phyloP scores from a whole-genome alignment of 2,329 filamentous ascomycete genomes.

The Aspergillus fructus region DNA sequence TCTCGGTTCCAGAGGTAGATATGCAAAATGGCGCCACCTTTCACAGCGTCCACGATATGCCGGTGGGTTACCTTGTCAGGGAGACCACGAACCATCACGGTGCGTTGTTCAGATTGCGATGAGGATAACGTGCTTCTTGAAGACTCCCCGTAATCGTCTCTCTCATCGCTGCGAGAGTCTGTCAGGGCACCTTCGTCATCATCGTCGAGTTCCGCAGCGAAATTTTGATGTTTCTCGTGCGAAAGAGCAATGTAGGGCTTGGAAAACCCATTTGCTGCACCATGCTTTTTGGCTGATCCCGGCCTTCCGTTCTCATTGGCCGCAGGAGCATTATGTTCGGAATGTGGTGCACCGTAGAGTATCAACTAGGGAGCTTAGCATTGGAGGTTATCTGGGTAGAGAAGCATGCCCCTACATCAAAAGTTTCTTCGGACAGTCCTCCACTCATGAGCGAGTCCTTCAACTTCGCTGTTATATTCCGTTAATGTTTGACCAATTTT shows the following conservation, averaged over 20 bases:
- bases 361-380: conserved; percentile 21
- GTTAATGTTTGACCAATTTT: conserved; percentile 2
- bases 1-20: conserved; percentile 63
- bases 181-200: conserved; percentile 22
- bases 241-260: not conserved
- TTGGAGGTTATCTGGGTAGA: conserved; percentile 5
- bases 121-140: conserved; percentile 19
- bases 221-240: not conserved
- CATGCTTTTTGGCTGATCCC: not conserved
- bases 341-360: conserved; percentile 15
- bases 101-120: conserved; percentile 25
- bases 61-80: conserved; percentile 61
- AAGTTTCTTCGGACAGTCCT: conserved; percentile 50
- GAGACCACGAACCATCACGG: conserved; percentile 61
- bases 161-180: conserved; percentile 26
- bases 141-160: conserved; percentile 23
- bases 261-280: not conserved
- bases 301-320: not conserved
- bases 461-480: conserved; percentile 42
- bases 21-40: conserved; percentile 70
- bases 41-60: conserved; percentile 64
- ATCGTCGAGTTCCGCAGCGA: conserved; percentile 10
- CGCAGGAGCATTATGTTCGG: not conserved
- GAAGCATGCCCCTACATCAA: conserved; percentile 41
- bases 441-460: conserved; percentile 51